These are phyloP conservation scores for Penicillium cosmopolitanum DNA, from an alignment of 495 filamentous ascomycete genomes.

Conservation along the genomic window DNA sequence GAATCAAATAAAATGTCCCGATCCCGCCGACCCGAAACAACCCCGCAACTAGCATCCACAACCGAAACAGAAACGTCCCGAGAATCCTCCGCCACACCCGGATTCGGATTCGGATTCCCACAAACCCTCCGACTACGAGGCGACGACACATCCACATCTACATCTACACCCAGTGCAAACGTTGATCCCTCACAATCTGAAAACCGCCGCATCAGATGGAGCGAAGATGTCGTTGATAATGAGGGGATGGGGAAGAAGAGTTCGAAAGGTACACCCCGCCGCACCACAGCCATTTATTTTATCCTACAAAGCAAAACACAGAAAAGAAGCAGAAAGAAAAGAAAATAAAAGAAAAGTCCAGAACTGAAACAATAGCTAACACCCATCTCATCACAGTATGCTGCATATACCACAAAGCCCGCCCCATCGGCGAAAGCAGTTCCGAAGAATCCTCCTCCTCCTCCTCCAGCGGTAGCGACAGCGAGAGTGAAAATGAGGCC, in stretches of 20 bases:
- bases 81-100: conserved; percentile 12
- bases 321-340: not conserved
- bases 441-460: conserved; percentile 72
- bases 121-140: conserved; percentile 41
- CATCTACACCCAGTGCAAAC: not conserved
- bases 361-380: not conserved
- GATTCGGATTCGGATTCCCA: not conserved
- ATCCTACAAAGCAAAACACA: no score
- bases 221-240: conserved; percentile 92
- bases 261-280: conserved; percentile 73
- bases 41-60: conserved; percentile 24
- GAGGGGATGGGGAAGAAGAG: conserved; percentile 93
- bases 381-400: conserved; percentile 65
- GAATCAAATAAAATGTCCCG: conserved; percentile 33
- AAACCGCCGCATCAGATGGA: conserved; percentile 76
- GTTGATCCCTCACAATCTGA: no score
- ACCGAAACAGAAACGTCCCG: conserved; percentile 18
- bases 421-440: conserved; percentile 81
- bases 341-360: not conserved
- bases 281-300: not conserved
- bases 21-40: conserved; percentile 27
- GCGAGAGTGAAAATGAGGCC: conserved; percentile 53
- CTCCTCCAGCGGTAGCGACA: conserved; percentile 64
- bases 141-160: conserved; percentile 24
- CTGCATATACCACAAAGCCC: conserved; percentile 94